Conservation (phyloP, 1,284 basidiomycete genomes). For the Irpex lacteus region DNA sequence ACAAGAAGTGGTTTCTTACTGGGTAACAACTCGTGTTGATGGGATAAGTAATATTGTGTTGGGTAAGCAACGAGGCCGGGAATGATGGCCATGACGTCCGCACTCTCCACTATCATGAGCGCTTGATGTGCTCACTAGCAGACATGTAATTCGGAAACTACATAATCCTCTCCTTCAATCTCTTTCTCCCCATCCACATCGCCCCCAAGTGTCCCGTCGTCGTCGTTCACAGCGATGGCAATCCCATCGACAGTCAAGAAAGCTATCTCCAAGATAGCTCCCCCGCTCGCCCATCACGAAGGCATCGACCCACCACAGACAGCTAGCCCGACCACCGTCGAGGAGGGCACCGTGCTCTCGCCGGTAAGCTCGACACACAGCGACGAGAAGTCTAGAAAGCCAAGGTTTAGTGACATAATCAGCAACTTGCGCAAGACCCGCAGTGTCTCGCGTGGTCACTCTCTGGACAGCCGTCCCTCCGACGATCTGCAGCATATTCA, state of each 20-base stretch:
- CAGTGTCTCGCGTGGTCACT: conserved; percentile 7
- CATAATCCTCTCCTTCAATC: background rate
- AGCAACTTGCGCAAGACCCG: conserved; percentile 10
- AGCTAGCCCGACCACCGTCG: conserved; percentile 2
- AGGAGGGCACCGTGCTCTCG: background rate
- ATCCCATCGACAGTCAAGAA: conserved; percentile 16
- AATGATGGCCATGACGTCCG: background rate
- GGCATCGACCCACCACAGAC: conserved; percentile 14
- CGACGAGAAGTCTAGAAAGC: background rate
- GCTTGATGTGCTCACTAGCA: background rate
- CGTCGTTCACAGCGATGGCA: background rate
- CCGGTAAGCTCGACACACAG: background rate
- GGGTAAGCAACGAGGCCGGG: background rate
- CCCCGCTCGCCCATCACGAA: conserved; percentile 8
- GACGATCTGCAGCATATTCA: conserved; percentile 17
- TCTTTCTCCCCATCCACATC: background rate
- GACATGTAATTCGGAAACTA: background rate
- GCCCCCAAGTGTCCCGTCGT: background rate
- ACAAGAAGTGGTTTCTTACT: background rate
- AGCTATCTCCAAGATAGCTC: conserved; percentile 19
- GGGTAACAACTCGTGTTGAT: background rate
- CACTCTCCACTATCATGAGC: background rate
- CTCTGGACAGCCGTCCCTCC: conserved; percentile 6
- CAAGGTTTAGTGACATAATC: conserved; percentile 8
- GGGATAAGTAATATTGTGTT: background rate